These are phyloP conservation scores for Naganishia vaughanmartiniae DNA, from an alignment of 768 basidiomycete species.

Conservation along the genomic window DNA sequence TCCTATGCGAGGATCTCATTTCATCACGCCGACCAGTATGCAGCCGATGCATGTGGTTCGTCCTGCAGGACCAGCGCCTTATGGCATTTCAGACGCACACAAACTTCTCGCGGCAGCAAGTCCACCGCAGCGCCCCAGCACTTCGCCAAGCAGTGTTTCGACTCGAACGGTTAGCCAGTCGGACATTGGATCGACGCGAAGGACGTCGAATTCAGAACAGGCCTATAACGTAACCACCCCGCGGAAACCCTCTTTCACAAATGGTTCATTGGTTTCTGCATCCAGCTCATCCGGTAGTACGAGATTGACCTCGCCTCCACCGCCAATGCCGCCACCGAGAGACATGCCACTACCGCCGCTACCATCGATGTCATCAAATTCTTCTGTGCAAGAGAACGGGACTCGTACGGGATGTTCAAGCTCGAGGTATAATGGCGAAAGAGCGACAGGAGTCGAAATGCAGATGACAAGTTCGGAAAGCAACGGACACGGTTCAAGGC, in stretches of 20 bases:
- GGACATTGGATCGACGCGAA: background rate
- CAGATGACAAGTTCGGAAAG: background rate
- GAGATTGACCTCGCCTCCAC: conserved; percentile 23
- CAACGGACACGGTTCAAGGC: background rate
- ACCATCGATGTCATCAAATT: background rate
- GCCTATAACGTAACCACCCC: conserved; percentile 2
- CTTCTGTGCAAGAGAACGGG: background rate
- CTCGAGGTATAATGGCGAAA: background rate
- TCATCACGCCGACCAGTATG: conserved; percentile 19
- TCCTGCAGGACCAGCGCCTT: background rate
- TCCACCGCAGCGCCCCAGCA: background rate
- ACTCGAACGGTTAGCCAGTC: background rate
- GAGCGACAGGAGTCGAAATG: background rate
- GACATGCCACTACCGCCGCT: conserved; percentile 27
- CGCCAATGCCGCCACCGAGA: conserved; percentile 24
- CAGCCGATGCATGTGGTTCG: conserved; percentile 2
- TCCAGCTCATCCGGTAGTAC: conserved; percentile 14
- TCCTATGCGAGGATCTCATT: conserved; percentile 28
- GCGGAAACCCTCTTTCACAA: background rate
- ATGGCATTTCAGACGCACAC: background rate
- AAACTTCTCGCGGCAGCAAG: background rate
- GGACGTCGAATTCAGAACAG: background rate
- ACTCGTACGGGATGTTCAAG: background rate
- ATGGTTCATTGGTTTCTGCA: background rate
- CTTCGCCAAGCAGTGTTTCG: conserved; percentile 1